A percentile compares a stretch with the other conserved stretches of the same genome.
Evolutionary conservation across 2,329 filamentous ascomycete species (phyloP).

Genomic region (Didymella keratinophila): DNA sequence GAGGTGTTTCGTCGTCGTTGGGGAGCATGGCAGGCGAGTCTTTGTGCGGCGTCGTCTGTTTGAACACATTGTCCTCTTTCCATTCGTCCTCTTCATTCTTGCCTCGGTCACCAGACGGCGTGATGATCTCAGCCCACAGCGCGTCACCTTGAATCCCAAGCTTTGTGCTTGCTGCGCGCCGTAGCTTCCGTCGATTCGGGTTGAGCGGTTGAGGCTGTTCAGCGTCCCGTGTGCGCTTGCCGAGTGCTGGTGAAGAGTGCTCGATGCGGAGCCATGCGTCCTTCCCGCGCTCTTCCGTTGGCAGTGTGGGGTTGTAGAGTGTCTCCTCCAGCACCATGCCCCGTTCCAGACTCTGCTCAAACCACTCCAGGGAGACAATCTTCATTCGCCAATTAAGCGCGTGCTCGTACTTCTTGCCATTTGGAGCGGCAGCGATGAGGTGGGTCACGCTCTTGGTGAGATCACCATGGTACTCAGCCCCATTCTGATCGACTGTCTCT

Average conservation of each 20-base stretch:
- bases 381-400: conserved; percentile 84
- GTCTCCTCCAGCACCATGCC: conserved; percentile 90
- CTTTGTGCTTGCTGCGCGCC: conserved; percentile 86
- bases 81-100: conserved; percentile 44
- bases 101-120: conserved; percentile 37
- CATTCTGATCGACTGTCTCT: conserved; percentile 70
- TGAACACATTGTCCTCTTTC: conserved; percentile 39
- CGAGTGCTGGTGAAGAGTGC: conserved; percentile 53
- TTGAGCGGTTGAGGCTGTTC: conserved; percentile 54
- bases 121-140: conserved; percentile 91
- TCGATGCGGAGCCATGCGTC: conserved; percentile 71
- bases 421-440: conserved; percentile 78
- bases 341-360: conserved; percentile 80
- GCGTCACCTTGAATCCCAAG: conserved; percentile 79
- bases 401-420: conserved; percentile 89
- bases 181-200: conserved; percentile 73
- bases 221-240: conserved; percentile 45
- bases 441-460: conserved; percentile 87
- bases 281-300: conserved; percentile 73
- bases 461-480: conserved; percentile 86
- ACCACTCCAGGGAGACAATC: conserved; percentile 84
- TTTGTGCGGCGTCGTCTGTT: conserved; percentile 30
- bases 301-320: conserved; percentile 80
- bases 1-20: conserved; percentile 11
- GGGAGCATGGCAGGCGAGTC: conserved; percentile 16